phyloP scores from a whole-genome alignment of 352 stramenopile species.

The Phytopythium delawarense region DNA sequence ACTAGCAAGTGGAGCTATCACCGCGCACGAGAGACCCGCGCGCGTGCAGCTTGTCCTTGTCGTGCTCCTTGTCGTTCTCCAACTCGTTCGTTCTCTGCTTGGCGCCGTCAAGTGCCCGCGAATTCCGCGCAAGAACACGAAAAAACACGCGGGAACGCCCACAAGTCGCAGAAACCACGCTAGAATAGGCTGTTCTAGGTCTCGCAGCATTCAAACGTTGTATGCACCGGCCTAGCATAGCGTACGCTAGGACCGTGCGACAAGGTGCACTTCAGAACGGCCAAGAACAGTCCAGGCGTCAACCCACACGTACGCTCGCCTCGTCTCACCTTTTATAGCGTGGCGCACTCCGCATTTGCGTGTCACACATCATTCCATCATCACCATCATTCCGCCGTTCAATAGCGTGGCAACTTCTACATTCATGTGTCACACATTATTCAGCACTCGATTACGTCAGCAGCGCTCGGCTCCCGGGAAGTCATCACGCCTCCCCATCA shows the following conservation, averaged over 20 bases:
- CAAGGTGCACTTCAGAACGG: background rate
- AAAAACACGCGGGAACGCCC: conserved; percentile 4
- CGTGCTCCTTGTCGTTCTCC: too few relatives aligned
- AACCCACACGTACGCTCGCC: too few relatives aligned
- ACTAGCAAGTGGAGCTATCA: too few relatives aligned
- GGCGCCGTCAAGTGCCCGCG: background rate
- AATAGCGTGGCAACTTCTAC: too few relatives aligned
- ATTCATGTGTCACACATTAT: background rate
- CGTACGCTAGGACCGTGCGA: background rate
- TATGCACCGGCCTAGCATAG: background rate
- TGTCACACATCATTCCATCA: too few relatives aligned
- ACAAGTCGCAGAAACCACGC: conserved; percentile 4
- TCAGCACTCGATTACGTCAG: conserved; percentile 3
- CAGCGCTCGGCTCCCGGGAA: background rate
- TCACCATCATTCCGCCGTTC: too few relatives aligned
- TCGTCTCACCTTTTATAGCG: too few relatives aligned
- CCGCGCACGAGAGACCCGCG: too few relatives aligned
- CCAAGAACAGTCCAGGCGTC: background rate
- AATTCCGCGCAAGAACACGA: conserved; percentile 1
- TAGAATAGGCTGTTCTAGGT: background rate
- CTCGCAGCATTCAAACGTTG: background rate
- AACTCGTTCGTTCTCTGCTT: too few relatives aligned
- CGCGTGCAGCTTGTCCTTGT: too few relatives aligned
- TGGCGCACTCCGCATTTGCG: too few relatives aligned
- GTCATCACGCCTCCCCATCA: background rate